Conservation (phyloP, 768 basidiomycete genomes). For the Boletus eberwhitei region DNA sequence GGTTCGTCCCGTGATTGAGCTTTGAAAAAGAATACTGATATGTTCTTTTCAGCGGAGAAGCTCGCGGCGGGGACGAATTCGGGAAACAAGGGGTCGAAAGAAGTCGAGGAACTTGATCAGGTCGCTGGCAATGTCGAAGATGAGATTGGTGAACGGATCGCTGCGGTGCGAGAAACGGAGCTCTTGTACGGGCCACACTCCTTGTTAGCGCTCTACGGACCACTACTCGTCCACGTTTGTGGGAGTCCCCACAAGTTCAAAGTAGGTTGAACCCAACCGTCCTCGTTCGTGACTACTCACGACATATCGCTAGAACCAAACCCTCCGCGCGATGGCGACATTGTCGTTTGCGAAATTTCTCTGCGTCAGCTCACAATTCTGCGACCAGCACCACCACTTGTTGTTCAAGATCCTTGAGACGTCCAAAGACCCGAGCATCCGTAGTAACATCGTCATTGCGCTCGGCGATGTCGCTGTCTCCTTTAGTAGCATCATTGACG, state of each 20-base stretch:
- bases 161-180: conserved; percentile 79
- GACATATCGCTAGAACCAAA: conserved; percentile 59
- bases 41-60: conserved; percentile 52
- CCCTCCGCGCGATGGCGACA: conserved; percentile 81
- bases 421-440: conserved; percentile 83
- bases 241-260: conserved; percentile 89
- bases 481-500: conserved; percentile 96
- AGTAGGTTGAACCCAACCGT: conserved; percentile 38
- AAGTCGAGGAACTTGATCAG: conserved; percentile 88
- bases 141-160: conserved; percentile 93
- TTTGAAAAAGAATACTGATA: neutral
- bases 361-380: conserved; percentile 91
- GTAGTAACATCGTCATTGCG: conserved; percentile 96
- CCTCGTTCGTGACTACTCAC: conserved; percentile 7
- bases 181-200: conserved; percentile 81
- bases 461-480: conserved; percentile 97
- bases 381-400: conserved; percentile 82
- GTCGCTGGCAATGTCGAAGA: conserved; percentile 98
- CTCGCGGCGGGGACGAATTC: conserved; percentile 39
- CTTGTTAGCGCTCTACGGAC: conserved; percentile 80
- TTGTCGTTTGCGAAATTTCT: conserved; percentile 94
- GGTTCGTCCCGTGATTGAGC: conserved; percentile 43
- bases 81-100: conserved; percentile 45
- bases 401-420: conserved; percentile 94
- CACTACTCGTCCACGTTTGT: conserved; percentile 87